phyloP scores from a whole-genome alignment of 2,329 filamentous ascomycete genomes.

The Sporothrix protearum region DNA sequence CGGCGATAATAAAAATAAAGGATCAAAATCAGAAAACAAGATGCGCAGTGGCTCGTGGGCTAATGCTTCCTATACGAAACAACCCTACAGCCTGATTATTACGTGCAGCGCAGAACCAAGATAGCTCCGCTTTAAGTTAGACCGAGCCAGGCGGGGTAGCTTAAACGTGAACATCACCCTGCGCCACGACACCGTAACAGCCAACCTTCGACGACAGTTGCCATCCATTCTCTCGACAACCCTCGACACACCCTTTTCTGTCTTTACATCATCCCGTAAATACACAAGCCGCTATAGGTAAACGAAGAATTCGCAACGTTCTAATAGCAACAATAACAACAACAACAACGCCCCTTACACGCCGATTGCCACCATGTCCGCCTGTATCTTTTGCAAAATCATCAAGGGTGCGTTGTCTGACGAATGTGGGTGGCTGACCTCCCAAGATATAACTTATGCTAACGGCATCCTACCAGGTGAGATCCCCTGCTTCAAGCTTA shows the following conservation, averaged over 20 bases:
- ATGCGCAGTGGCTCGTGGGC: too few relatives aligned
- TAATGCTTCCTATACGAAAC: too few relatives aligned
- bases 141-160: constrained; percentile 12
- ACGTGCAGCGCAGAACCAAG: too few relatives aligned
- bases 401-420: constrained; percentile 61
- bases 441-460: not conserved
- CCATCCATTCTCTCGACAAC: constrained; percentile 1
- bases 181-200: too few relatives aligned
- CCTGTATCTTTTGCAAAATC: constrained; percentile 98
- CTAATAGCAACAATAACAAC: too few relatives aligned
- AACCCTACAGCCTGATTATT: too few relatives aligned
- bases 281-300: not conserved
- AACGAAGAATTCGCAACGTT: not conserved
- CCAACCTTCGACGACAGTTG: not conserved
- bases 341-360: too few relatives aligned
- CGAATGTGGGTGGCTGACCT: not conserved
- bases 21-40: not conserved
- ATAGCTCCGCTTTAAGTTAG: not conserved
- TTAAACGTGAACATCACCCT: not conserved
- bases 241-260: not conserved
- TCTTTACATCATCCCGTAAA: not conserved
- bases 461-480: constrained; percentile 58
- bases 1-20: too few relatives aligned
- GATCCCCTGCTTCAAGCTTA: constrained; percentile 94
- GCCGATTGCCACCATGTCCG: constrained; percentile 47